A percentile compares a stretch with the other conserved stretches of the same genome.
Conservation (phyloP, 176 grass and related monocot species). For the Dendrocalamus sinicus region DNA sequence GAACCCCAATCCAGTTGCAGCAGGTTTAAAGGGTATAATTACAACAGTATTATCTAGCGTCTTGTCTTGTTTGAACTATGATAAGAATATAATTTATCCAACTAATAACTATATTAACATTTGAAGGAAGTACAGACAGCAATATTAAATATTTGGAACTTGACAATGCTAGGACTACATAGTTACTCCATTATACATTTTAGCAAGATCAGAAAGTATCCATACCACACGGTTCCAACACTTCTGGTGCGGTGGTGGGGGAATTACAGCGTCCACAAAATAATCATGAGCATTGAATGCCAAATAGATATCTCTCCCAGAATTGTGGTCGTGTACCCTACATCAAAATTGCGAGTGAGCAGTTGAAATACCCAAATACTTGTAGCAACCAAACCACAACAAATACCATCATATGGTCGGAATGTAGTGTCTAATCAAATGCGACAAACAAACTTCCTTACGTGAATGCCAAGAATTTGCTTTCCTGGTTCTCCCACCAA, state of each 20-base stretch:
- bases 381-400: neutral
- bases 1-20: slow-evolving; percentile 8
- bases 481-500: slow-evolving; percentile 81
- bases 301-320: slow-evolving; percentile 76
- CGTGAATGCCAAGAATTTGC: slow-evolving; percentile 97
- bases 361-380: slow-evolving; percentile 17
- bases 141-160: neutral
- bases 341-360: slow-evolving; percentile 36
- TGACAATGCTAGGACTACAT: neutral
- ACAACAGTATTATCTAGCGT: neutral
- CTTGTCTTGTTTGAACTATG: neutral
- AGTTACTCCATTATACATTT: neutral
- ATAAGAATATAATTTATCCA: neutral
- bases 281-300: slow-evolving; percentile 95
- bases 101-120: neutral
- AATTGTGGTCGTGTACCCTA: slow-evolving; percentile 78
- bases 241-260: slow-evolving; percentile 67
- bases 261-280: slow-evolving; percentile 67
- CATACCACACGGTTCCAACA: slow-evolving; percentile 89
- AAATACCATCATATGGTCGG: slow-evolving; percentile 31
- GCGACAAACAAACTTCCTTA: slow-evolving; percentile 55
- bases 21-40: neutral
- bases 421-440: slow-evolving; percentile 5
- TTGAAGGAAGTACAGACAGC: neutral
- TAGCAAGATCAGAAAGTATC: slow-evolving; percentile 25